These are phyloP conservation scores for Ophiostoma tasmaniense DNA, from an alignment of 2,329 filamentous ascomycete genomes.

Conservation along the genomic window DNA sequence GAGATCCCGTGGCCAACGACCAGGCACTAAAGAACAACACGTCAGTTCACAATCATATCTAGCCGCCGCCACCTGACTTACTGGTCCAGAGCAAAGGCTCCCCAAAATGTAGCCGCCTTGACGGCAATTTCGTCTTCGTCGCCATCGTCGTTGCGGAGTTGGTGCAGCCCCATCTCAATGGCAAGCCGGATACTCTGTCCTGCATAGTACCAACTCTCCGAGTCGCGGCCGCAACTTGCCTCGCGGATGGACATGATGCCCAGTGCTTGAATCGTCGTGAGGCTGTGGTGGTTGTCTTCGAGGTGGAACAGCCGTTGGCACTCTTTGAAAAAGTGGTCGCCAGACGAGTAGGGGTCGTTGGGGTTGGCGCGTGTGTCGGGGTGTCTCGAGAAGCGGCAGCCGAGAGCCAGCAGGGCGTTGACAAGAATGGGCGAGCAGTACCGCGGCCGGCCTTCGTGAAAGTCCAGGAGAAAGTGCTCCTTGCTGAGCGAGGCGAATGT, in stretches of 20 bases:
- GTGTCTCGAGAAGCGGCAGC: conserved; percentile 60
- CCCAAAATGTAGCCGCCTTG: conserved; percentile 53
- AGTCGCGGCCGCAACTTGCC: conserved; percentile 63
- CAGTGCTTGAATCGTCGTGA: conserved; percentile 67
- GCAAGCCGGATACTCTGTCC: conserved; percentile 65
- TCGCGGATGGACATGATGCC: conserved; percentile 70
- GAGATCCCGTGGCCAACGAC: conserved; percentile 54
- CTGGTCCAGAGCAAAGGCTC: conserved; percentile 56
- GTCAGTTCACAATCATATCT: neutral
- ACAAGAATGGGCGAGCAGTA: conserved; percentile 61
- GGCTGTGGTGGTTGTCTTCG: conserved; percentile 48
- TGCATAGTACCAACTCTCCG: conserved; percentile 63
- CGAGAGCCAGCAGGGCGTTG: conserved; percentile 56
- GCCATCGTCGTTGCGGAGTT: conserved; percentile 36
- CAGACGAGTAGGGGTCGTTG: conserved; percentile 54
- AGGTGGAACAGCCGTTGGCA: conserved; percentile 51
- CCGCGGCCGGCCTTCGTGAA: conserved; percentile 48
- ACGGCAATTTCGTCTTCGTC: conserved; percentile 51
- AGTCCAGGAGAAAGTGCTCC: conserved; percentile 61
- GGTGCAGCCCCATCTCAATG: conserved; percentile 62
- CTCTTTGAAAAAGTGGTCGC: conserved; percentile 68
- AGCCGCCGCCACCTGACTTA: conserved; percentile 31
- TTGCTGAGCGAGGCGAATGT: conserved; percentile 66
- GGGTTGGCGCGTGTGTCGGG: conserved; percentile 55
- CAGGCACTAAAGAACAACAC: conserved; percentile 40